Base-by-base conservation (phyloP, 1,284 basidiomycete genomes). In the Exobasidium cylindrosporum region DNA sequence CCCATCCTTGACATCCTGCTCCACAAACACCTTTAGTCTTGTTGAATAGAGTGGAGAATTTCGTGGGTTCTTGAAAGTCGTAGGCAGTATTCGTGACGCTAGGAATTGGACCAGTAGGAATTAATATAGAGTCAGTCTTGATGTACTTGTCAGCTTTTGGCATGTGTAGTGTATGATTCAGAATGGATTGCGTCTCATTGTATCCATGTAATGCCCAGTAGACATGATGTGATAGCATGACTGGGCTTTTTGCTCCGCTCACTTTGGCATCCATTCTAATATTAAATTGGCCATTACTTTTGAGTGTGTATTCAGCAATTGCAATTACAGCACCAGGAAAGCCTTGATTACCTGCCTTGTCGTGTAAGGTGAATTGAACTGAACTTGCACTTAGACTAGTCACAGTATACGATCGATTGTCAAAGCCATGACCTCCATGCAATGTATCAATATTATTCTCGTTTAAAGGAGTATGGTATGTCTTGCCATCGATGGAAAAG, bases 151-250 rank as follows among this genome's bases (percentile, higher is more conserved):
- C 65, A 5, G 69, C 73, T 40, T 68, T 64, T 4, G 72, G 72
- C 63, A 76, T 59, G 57, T 73, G 67, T 17, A 76, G 58, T 1
- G 69, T 66, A 29, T 76, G 64, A 57, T 74, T 69, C 5, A 76
- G 57, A 35, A 63, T 68, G 7, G 66, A 64, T 1, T 64, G 52
- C 0, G 64, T 62, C 45, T 62, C 67, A 24, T 61, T 64, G 58
- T 73, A 76, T 0, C 70, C 74, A 5, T 65, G 70, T 28, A 79
- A 55, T 43, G 75, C 75, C 74, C 74, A 78, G 61, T 78, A 80
- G 29, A 69, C 69, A 47, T 80, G 77, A 13, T 69, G 70, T 0
- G 74, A 75, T 30, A 80, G 71, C 61, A 78, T 60, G 56, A 80
- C 66, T 1, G 78, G 77, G 23, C 61, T 45, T 40, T 66, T 64